phyloP scores from a whole-genome alignment of 78 protist genomes.

The Dictyostelium firmibasis region DNA sequence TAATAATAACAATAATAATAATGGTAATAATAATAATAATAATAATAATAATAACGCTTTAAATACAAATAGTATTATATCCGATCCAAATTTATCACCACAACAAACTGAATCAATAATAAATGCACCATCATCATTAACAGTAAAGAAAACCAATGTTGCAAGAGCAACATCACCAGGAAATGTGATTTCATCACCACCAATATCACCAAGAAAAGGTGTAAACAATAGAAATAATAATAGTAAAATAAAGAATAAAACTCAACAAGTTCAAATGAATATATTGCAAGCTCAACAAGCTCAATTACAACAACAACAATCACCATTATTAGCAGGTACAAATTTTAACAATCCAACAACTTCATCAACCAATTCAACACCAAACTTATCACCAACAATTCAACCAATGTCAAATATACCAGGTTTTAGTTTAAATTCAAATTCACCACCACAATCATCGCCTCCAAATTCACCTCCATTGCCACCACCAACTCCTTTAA shows the following conservation, averaged over 20 bases:
- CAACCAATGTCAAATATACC: neutral
- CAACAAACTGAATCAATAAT: neutral
- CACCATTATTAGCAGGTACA: neutral
- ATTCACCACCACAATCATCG: neutral
- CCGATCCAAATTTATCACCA: neutral
- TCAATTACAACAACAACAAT: neutral
- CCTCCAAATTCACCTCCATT: neutral
- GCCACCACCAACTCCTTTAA: neutral
- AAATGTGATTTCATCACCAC: constrained; percentile 6
- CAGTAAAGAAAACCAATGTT: neutral
- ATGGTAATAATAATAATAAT: too few species aligned
- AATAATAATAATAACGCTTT: neutral
- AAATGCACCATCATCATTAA: neutral
- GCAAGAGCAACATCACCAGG: neutral
- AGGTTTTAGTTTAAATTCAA: neutral
- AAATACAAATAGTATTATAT: neutral
- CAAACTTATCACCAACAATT: constrained; percentile 25
- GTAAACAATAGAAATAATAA: neutral
- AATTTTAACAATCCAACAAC: neutral
- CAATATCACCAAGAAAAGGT: neutral
- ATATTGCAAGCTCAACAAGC: neutral
- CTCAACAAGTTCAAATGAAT: neutral
- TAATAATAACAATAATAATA: too few species aligned
- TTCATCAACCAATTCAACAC: constrained; percentile 9
- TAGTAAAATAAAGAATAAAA: neutral